Percentiles rank a stretch among this genome's conserved stretches.
Evolutionary conservation across 108 stramenopile species (phyloP).

Genomic region (Mediolabrus comicus): DNA sequence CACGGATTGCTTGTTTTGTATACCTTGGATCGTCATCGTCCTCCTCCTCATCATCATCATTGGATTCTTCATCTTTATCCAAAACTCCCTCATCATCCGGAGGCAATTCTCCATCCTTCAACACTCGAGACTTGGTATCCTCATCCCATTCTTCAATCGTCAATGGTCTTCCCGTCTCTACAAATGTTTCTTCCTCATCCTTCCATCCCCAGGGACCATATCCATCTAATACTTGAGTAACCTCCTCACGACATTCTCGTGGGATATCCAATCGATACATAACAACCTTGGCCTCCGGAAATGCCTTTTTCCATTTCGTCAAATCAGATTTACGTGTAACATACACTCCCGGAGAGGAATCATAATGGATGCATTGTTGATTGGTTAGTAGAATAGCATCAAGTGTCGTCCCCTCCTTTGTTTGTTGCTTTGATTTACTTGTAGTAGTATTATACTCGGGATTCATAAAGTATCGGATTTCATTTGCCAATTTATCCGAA

Average conservation of each 20-base stretch:
- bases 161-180: conserved; percentile 68
- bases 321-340: conserved; percentile 63
- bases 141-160: conserved; percentile 70
- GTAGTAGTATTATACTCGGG: conserved; percentile 15
- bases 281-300: conserved; percentile 56
- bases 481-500: conserved; percentile 57
- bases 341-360: conserved; percentile 65
- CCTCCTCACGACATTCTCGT: conserved; percentile 66
- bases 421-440: neutral
- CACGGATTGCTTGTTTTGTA: conserved; percentile 66
- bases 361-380: conserved; percentile 71
- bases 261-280: conserved; percentile 78
- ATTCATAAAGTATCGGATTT: conserved; percentile 72
- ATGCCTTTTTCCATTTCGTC: conserved; percentile 63
- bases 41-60: conserved; percentile 10
- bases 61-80: neutral
- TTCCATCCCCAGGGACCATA: conserved; percentile 83
- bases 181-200: conserved; percentile 44
- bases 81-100: conserved; percentile 39
- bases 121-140: conserved; percentile 43
- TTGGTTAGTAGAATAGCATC: conserved; percentile 71
- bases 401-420: conserved; percentile 33
- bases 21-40: conserved; percentile 39
- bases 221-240: conserved; percentile 77
- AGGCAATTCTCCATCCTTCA: conserved; percentile 47